Evolutionary conservation across 768 basidiomycete genomes (phyloP).

Genomic region (Leucocoprinus birnbaumii): DNA sequence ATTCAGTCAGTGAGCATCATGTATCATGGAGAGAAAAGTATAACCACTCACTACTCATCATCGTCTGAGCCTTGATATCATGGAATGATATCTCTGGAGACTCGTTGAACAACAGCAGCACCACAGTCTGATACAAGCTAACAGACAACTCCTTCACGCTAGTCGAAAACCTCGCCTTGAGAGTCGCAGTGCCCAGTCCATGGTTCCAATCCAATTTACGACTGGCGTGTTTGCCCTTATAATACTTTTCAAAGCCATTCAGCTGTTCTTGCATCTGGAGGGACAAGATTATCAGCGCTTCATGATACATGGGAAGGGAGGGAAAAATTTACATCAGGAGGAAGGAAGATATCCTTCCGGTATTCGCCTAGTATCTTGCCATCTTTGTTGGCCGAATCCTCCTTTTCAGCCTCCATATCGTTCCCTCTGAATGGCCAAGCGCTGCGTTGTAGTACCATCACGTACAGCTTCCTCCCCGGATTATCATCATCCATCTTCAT

Average conservation of each 20-base stretch:
- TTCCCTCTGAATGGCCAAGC: conserved; percentile 80
- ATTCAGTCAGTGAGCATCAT: conserved; percentile 18
- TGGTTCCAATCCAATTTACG: conserved; percentile 85
- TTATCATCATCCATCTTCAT: conserved; percentile 35
- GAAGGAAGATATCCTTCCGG: conserved; percentile 44
- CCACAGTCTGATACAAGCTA: conserved; percentile 86
- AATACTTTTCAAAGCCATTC: conserved; percentile 60
- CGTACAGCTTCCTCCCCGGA: conserved; percentile 51
- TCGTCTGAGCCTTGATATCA: conserved; percentile 65
- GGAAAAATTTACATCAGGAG: conserved; percentile 40
- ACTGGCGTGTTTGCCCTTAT: conserved; percentile 74
- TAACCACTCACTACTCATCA: conserved; percentile 52
- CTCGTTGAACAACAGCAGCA: conserved; percentile 85
- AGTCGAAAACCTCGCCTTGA: conserved; percentile 65
- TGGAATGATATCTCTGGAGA: conserved; percentile 53
- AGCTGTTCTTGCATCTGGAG: conserved; percentile 74
- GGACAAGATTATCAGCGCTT: conserved; percentile 10
- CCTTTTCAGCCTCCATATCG: conserved; percentile 17
- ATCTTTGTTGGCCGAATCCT: not conserved
- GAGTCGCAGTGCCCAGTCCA: conserved; percentile 76
- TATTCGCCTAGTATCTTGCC: not conserved
- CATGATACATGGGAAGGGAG: conserved; percentile 7
- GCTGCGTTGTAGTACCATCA: conserved; percentile 84
- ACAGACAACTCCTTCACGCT: conserved; percentile 86
- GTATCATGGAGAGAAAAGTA: not conserved